phyloP scores from a whole-genome alignment of 352 stramenopile genomes.

The Pythium sukuiense region DNA sequence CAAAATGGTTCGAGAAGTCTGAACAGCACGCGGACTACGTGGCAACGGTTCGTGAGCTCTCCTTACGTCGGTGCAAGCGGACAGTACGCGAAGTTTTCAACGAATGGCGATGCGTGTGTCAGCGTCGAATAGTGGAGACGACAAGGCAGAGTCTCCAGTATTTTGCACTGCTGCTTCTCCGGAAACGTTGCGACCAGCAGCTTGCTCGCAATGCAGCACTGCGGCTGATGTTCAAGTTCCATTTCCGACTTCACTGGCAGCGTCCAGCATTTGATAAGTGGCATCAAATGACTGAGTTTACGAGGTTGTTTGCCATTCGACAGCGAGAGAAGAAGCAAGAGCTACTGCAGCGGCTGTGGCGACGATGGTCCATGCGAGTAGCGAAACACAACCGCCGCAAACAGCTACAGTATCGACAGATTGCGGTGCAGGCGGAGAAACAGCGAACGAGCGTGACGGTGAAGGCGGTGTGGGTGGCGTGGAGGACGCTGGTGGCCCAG shows the following conservation, averaged over 20 bases:
- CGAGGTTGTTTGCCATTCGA: not conserved
- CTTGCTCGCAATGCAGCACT: not conserved
- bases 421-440: not conserved
- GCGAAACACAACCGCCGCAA: not conserved
- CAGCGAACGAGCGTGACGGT: not conserved
- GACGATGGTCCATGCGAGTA: constrained; percentile 3
- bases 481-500: not conserved
- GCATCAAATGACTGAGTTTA: not conserved
- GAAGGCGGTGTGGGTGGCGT: not conserved
- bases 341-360: constrained; percentile 3
- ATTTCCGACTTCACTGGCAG: constrained; percentile 1
- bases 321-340: not conserved
- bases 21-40: not conserved
- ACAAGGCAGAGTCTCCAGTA: constrained; percentile 6
- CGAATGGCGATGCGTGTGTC: not conserved
- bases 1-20: not conserved
- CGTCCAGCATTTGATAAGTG: constrained; percentile 15
- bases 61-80: not conserved
- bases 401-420: not conserved
- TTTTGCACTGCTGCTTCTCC: constrained; percentile 9
- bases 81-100: not conserved
- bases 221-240: not conserved
- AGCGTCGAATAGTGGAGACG: not conserved
- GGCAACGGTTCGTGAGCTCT: not conserved
- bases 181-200: not conserved